Base-by-base conservation (phyloP, 176 grass and related monocot genomes). In the Saccharum officinarum region DNA sequence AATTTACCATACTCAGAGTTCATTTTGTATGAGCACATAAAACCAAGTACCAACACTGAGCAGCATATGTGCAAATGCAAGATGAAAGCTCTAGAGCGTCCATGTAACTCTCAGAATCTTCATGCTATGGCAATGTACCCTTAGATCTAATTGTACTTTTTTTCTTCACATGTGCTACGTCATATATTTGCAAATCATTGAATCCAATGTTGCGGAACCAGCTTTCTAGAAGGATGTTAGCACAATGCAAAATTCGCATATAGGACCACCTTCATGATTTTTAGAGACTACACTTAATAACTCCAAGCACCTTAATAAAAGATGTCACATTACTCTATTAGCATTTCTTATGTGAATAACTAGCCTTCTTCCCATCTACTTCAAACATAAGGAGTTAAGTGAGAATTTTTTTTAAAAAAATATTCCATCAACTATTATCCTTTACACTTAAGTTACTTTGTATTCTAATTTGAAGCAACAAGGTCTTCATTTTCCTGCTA, bases 191-290 rank as follows among this genome's bases (percentile, higher is more conserved):
- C 22, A 70, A 22, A 40, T 33, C 42, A 69, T 16, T 54, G 33
- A 70, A 36, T 45, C 31, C 22, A 66, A 65, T 54, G 34, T 55
- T 71, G 69, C 16, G 5, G 23, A 87, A 75, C 23, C 61, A 82
- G 55, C 47, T 67, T 42, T 81, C 0, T 59, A 68, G 71, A 72
- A 68, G 42, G 71, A 67, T 68, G 10, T 73, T 54, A 52, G 6
- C 7, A 12, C 22, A 84, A 67, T 14, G 8, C 33, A 64, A 44
- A 54, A 44, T 66, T 28, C 28, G 28, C 28, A 28, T 28, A 28
- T 28, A 28, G 28, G 28, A 28, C 28, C 28, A 28, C 66, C 55
- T 59, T n/a, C 57, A 60, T 60, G 11, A 2, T 23, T 60, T 60
- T 60, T 23, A 57, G 20, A 57, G 54, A 60, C 22, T 33, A 7